phyloP scores from a whole-genome alignment of 1,284 basidiomycete genomes.

The Pseudozyma flocculosa region DNA sequence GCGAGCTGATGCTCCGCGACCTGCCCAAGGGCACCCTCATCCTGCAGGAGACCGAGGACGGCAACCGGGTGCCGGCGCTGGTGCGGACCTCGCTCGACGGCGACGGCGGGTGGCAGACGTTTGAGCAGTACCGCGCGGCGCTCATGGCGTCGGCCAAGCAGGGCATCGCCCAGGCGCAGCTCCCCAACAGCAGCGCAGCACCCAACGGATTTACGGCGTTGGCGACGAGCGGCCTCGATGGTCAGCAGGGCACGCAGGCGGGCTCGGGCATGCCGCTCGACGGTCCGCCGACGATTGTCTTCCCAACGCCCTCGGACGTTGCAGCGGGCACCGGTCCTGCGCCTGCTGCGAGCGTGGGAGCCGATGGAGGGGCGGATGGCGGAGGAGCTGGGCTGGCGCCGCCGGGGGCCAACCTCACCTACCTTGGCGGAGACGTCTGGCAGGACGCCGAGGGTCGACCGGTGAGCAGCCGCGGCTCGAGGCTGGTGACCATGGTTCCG shows the following conservation, averaged over 20 bases:
- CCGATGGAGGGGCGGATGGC: neutral
- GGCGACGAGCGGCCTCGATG: too few species aligned
- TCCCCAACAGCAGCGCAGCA: too few species aligned
- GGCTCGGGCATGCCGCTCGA: too few species aligned
- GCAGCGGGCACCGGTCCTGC: slow-evolving; percentile 3
- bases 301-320: neutral
- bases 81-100: slow-evolving; percentile 37
- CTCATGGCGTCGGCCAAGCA: slow-evolving; percentile 1
- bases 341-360: slow-evolving; percentile 2
- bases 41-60: slow-evolving; percentile 60
- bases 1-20: slow-evolving; percentile 64
- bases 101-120: slow-evolving; percentile 44
- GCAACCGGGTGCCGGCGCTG: slow-evolving; percentile 35
- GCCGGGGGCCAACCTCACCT: slow-evolving; percentile 17
- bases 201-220: too few species aligned
- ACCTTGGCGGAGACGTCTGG: slow-evolving; percentile 42
- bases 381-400: neutral
- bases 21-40: slow-evolving; percentile 70
- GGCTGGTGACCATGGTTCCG: slow-evolving; percentile 44
- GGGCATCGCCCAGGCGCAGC: too few species aligned
- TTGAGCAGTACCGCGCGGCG: slow-evolving; percentile 48
- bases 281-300: too few species aligned
- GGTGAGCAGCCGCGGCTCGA: slow-evolving; percentile 33
- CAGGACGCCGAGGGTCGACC: slow-evolving; percentile 38
- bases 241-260: too few species aligned